phyloP scores from a whole-genome alignment of 2,329 filamentous ascomycete species.

The Orbilia quercus region DNA sequence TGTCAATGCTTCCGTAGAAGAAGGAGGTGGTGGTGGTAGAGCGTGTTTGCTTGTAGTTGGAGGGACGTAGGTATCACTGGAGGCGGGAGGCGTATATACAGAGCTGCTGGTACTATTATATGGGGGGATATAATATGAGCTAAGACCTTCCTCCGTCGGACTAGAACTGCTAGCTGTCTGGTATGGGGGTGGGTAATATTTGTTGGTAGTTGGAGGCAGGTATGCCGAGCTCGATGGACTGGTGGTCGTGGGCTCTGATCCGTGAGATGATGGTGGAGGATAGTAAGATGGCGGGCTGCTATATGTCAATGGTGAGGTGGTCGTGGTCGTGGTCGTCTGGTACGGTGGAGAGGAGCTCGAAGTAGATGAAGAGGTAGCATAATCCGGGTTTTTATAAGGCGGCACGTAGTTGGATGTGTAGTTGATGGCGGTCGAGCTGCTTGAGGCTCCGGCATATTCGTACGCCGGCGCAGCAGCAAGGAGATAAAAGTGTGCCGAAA shows the following conservation, averaged over 20 bases:
- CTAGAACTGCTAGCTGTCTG: slow-evolving; percentile 13
- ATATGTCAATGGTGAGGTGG: slow-evolving; percentile 7
- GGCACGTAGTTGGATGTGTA: slow-evolving; percentile 14
- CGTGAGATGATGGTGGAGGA: not conserved
- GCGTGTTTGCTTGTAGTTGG: slow-evolving; percentile 56
- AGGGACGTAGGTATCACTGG: slow-evolving; percentile 11
- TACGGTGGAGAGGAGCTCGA: not conserved
- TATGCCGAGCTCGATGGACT: slow-evolving; percentile 4
- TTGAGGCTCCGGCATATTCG: slow-evolving; percentile 13
- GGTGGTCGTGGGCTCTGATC: not conserved
- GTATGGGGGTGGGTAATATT: slow-evolving; percentile 15
- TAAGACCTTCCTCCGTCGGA: slow-evolving; percentile 17
- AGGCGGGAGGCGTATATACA: slow-evolving; percentile 42
- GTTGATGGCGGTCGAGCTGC: slow-evolving; percentile 17
- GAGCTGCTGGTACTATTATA: slow-evolving; percentile 17
- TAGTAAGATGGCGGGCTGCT: not conserved
- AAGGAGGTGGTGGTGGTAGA: slow-evolving; percentile 55
- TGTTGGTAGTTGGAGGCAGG: slow-evolving; percentile 18
- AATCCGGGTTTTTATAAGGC: slow-evolving; percentile 14
- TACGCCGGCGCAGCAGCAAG: slow-evolving; percentile 27
- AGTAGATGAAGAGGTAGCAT: not conserved
- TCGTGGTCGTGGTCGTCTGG: not conserved
- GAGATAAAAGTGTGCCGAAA: slow-evolving; percentile 19
- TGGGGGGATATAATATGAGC: slow-evolving; percentile 40
- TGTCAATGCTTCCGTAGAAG: slow-evolving; percentile 60